Percentiles rank a stretch among this genome's conserved stretches.
phyloP scores from a whole-genome alignment of 768 basidiomycete genomes.

The Mycena filopes region DNA sequence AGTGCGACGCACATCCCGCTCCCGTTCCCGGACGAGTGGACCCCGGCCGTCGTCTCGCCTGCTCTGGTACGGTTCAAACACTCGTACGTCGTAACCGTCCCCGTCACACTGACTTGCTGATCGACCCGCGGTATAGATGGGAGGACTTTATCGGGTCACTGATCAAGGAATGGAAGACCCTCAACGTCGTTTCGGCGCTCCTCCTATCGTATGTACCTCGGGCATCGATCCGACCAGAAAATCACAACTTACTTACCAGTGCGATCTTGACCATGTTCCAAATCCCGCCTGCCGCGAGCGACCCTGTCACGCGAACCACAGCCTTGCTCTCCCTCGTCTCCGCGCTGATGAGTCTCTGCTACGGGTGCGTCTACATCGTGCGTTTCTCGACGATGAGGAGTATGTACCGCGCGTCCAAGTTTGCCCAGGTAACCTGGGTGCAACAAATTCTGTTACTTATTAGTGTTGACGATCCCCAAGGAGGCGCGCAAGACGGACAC shows the following conservation, averaged over 20 bases:
- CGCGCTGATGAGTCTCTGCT: constrained; percentile 76
- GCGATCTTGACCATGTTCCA: constrained; percentile 81
- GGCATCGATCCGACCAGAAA: not conserved
- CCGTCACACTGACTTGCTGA: not conserved
- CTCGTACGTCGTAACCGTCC: constrained; percentile 30
- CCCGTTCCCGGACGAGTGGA: constrained; percentile 67
- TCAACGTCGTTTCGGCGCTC: constrained; percentile 78
- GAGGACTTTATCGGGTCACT: constrained; percentile 77
- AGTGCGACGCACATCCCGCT: constrained; percentile 39
- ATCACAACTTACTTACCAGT: constrained; percentile 44
- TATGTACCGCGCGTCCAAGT: constrained; percentile 76
- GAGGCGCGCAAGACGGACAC: constrained; percentile 59
- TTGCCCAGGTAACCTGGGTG: constrained; percentile 66
- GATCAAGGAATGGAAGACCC: constrained; percentile 79
- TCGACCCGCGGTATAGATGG: constrained; percentile 61
- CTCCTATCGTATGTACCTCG: constrained; percentile 51
- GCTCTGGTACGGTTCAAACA: constrained; percentile 71
- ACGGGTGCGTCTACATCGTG: constrained; percentile 79
- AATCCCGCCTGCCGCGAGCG: constrained; percentile 58
- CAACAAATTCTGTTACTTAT: not conserved
- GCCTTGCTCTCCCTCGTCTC: constrained; percentile 74
- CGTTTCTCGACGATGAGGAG: constrained; percentile 78
- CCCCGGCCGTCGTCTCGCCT: constrained; percentile 64
- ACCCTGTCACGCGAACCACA: constrained; percentile 70
- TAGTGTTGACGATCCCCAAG: constrained; percentile 42